Evolutionary conservation across 345 rosid genomes (phyloP), one percentile per base, ranked within the genome.

Genomic region (Euphorbia tirucalli): DNA sequence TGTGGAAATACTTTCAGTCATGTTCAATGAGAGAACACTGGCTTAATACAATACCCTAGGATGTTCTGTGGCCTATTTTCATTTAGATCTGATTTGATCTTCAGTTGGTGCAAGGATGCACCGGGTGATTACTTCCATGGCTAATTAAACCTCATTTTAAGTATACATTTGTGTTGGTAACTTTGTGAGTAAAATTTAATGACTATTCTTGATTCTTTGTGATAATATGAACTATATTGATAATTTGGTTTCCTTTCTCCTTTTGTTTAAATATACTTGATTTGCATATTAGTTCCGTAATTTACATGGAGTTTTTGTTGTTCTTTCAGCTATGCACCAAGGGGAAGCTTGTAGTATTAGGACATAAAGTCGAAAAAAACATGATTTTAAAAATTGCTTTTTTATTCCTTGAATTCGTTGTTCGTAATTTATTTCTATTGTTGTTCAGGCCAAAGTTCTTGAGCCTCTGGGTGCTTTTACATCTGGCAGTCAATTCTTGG

Each of bases 401-500:
- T 55, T 61, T 15, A 16, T 69, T 25, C 52, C 1, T 48, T 41
- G 44, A 32, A 21, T 68, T 58, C 58, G 64, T 67, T 58, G 14
- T 69, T 25, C 58, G 8, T 27, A 7, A 65, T 71, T 11, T 27
- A 41, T 77, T 77, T 67, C 31, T 58, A 57, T 70, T 44, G 54
- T 64, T 66, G 83, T 49, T 65, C 85, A 95, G 99, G 97, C 86
- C 14, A 87, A 89, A 85, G 98, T 93, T 78, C 98, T 95, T 18
- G 93, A 90, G 85, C 98, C 98, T 79, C 84, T 95, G 27, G 99
- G 99, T 24, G 98, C 99, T 73, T 71, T 81, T 50, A 89, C 96
- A 71, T 82, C 90, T 62, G 99, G 99, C 25, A 90, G 98, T 84
- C 98, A 95, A 77, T 95, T 93, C 84, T 80, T 95, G 83, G 98